These are phyloP conservation scores for Beauveria sp. DNA, from an alignment of 2,329 filamentous ascomycete genomes.

Conservation along the genomic window DNA sequence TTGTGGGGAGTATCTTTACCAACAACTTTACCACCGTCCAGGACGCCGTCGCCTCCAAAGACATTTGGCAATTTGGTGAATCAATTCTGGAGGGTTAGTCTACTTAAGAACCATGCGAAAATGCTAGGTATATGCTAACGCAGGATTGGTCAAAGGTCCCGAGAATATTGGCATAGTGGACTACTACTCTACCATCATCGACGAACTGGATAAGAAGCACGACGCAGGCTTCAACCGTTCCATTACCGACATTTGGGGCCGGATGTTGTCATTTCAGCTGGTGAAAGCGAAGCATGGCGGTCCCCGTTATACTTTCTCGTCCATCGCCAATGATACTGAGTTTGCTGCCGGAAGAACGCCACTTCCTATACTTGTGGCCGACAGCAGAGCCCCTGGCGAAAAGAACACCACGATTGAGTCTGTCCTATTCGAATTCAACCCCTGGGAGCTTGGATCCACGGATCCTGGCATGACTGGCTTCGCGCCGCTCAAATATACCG, in stretches of 20 bases:
- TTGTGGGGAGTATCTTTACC: slow-evolving; percentile 71
- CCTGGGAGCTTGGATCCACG: slow-evolving; percentile 59
- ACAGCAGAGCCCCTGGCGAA: slow-evolving; percentile 37
- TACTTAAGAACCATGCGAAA: neutral
- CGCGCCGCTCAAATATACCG: slow-evolving; percentile 51
- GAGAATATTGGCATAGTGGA: slow-evolving; percentile 28
- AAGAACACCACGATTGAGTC: slow-evolving; percentile 44
- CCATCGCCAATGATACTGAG: slow-evolving; percentile 39
- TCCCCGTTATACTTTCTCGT: slow-evolving; percentile 73
- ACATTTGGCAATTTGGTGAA: slow-evolving; percentile 34
- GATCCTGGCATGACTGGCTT: slow-evolving; percentile 54
- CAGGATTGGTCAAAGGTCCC: slow-evolving; percentile 21
- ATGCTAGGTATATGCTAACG: neutral
- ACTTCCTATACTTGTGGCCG: slow-evolving; percentile 42
- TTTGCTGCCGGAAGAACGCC: slow-evolving; percentile 37
- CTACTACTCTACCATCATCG: slow-evolving; percentile 31
- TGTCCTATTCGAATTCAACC: slow-evolving; percentile 57
- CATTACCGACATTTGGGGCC: slow-evolving; percentile 85
- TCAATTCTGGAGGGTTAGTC: slow-evolving; percentile 31
- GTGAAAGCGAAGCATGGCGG: slow-evolving; percentile 70
- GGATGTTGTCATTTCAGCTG: slow-evolving; percentile 78
- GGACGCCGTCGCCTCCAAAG: slow-evolving; percentile 26
- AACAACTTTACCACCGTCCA: slow-evolving; percentile 72
- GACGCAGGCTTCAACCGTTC: slow-evolving; percentile 45
- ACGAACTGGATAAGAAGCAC: slow-evolving; percentile 29